Evolutionary conservation across 805 yeast species (phyloP), one percentile per base, ranked within the genome.

Genomic region (Hanseniaspora pseudoguilliermondii): DNA sequence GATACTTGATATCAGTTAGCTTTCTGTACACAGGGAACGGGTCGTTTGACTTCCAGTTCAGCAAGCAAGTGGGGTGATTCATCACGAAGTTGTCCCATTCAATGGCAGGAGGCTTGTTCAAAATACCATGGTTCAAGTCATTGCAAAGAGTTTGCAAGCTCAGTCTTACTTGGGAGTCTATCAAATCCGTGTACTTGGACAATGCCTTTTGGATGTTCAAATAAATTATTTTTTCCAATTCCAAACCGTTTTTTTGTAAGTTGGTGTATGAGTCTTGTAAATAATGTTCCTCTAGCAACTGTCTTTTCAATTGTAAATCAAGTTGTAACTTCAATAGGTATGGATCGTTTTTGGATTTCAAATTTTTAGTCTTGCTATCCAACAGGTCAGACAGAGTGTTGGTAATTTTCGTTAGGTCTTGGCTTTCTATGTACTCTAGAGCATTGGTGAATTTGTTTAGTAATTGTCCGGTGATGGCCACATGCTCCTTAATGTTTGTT

Each of bases 41-140:
- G 43, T 68, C 69, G 25, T 64, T 67, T 5, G 76, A 65, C 57
- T 70, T 71, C 66, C 70, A 65, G 48, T 67, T 62, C 55, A 69
- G 60, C 35, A 77, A 57, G 51, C 78, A 71, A 57, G 73, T 70
- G 32, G 69, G 72, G 32, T 72, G 72, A 49, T 69, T 68, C 47
- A 72, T 70, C 51, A 83, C 79, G 59, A 82, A 83, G 50, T 77
- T 77, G 63, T 83, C 85, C 88, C 88, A 83, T 66, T 83, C 90
- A 59, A 77, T 69, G 43, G 75, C 76, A n/a, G 80, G 74, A 49
- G 81, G 83, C 61, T 81, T 81, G 16, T 62, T 74, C 66, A 61
- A 78, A 63, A 66, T 77, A 73, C 60, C 81, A 71, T 66, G 65
- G 40, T 68, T 69, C 53, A 69, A 57, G 57, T 75, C 73, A 57